Evolutionary conservation across 345 rosid species (phyloP).

Genomic region (Acer yangbiense): DNA sequence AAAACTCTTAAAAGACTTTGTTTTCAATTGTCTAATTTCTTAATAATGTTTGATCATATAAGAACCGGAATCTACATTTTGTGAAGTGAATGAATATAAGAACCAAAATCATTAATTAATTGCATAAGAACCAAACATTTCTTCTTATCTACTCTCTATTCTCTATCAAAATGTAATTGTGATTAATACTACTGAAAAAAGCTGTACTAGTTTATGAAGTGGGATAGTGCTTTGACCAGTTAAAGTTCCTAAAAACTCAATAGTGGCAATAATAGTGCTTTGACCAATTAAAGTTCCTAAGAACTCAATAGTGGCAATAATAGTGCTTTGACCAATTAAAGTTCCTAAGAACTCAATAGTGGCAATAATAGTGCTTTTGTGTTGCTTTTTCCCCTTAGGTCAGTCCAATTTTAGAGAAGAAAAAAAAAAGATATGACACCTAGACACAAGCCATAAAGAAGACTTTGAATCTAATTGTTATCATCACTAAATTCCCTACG

Average conservation of each 20-base stretch:
- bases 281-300: background rate
- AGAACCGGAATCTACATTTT: background rate
- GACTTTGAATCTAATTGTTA: background rate
- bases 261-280: background rate
- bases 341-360: background rate
- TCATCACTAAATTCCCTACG: too few relatives aligned
- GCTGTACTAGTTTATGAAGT: background rate
- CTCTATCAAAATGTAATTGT: background rate
- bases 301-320: background rate
- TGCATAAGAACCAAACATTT: background rate
- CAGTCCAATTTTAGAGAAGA: too few relatives aligned
- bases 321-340: background rate
- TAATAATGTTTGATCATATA: background rate
- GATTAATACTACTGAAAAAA: background rate
- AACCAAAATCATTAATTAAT: background rate
- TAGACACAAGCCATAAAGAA: background rate
- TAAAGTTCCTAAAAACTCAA: background rate
- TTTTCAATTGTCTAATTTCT: too few relatives aligned
- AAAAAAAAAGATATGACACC: background rate
- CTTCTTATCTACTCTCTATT: background rate
- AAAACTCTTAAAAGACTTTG: too few relatives aligned
- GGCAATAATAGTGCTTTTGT: background rate
- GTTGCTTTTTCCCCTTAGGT: too few relatives aligned
- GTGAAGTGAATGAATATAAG: background rate
- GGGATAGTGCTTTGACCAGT: background rate